Percentiles rank a stretch among this genome's conserved stretches.
Evolutionary conservation across 2,329 filamentous ascomycete species (phyloP).

Genomic region (Cercospora sp.): DNA sequence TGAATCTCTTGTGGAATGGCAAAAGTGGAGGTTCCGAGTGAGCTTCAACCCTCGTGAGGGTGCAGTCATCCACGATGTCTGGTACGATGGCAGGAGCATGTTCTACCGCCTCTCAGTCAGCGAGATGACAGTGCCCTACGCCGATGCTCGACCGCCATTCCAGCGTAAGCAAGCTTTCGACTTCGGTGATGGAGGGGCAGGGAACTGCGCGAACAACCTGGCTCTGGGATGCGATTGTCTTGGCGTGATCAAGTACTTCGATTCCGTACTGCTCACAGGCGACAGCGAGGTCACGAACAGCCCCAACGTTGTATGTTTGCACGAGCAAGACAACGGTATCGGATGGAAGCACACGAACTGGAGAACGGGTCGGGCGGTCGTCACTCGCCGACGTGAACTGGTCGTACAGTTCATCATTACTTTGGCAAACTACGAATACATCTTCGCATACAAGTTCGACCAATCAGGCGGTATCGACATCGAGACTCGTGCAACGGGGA

Average conservation of each 20-base stretch:
- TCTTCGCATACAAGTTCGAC: slow-evolving; percentile 65
- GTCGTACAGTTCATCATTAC: slow-evolving; percentile 70
- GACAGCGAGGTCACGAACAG: slow-evolving; percentile 57
- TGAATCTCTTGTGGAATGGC: slow-evolving; percentile 50
- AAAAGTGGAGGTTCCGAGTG: slow-evolving; percentile 62
- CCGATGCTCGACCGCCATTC: slow-evolving; percentile 64
- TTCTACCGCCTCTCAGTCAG: slow-evolving; percentile 67
- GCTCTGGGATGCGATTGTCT: slow-evolving; percentile 68
- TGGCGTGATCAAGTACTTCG: slow-evolving; percentile 59
- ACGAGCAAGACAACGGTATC: slow-evolving; percentile 70
- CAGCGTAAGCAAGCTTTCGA: slow-evolving; percentile 73
- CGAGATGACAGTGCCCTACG: slow-evolving; percentile 63
- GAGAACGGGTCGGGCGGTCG: slow-evolving; percentile 62
- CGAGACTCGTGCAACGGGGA: slow-evolving; percentile 66
- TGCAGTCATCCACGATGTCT: slow-evolving; percentile 68
- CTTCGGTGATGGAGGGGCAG: slow-evolving; percentile 68
- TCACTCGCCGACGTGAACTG: slow-evolving; percentile 62
- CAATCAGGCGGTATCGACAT: slow-evolving; percentile 62
- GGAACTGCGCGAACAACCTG: slow-evolving; percentile 67
- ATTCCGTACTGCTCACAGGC: slow-evolving; percentile 55
- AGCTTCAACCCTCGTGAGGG: slow-evolving; percentile 71
- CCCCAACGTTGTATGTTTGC: slow-evolving; percentile 66
- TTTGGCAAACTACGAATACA: slow-evolving; percentile 67
- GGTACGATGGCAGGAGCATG: slow-evolving; percentile 65
- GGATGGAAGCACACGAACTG: slow-evolving; percentile 72